Base-by-base conservation (phyloP, 2,329 filamentous ascomycete species). In the Davidsoniella australis region DNA sequence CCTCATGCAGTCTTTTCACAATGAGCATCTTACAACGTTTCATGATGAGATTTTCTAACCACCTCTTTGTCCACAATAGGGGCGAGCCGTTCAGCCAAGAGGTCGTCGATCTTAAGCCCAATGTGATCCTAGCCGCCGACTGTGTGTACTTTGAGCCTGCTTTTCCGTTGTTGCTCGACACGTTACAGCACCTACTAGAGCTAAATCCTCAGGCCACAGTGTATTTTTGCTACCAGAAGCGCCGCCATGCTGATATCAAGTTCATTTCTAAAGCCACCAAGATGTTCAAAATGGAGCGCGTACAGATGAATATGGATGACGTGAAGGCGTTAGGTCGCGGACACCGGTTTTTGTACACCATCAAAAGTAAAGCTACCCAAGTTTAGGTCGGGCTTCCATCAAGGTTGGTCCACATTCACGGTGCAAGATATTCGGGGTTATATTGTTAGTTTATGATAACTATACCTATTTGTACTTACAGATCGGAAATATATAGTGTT, bases 131-230 rank as follows among this genome's bases (percentile, higher is more conserved):
- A n/a, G 91, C 91, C 3, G 89, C 88, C 39, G 91, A 96, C 63
- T 96, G 89, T 65, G 87, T 94, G 45, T 98, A 96, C 68, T 94
- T 94, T 63, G 91, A 96, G 64, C 87, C 89, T 2, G 85, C 91
- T 1, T 96, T 96, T 60, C 88, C 89, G 26, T 70, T 95, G 33
- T 72, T 98, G 43, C 73, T 91, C 59, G 68, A 78, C 55, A 96
- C 89, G 5, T 67, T 96, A 55, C 69, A 75, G 52, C 78, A 84
- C 54, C 69, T 95, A 44, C 70, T 94, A 55, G 73, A 75, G 14
- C 72, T 87, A 41, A 87, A 81, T 62, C 81, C 82, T 18, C 63
- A 68, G 41, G 73, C 75, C 9, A 67, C 72, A 8, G 62, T 82
- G 43, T 81, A 78, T 63, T 96, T 98, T 66, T 94, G 89, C 68